Conservation (phyloP, 2,329 filamentous ascomycete genomes). For the Sporothrix humicola region DNA sequence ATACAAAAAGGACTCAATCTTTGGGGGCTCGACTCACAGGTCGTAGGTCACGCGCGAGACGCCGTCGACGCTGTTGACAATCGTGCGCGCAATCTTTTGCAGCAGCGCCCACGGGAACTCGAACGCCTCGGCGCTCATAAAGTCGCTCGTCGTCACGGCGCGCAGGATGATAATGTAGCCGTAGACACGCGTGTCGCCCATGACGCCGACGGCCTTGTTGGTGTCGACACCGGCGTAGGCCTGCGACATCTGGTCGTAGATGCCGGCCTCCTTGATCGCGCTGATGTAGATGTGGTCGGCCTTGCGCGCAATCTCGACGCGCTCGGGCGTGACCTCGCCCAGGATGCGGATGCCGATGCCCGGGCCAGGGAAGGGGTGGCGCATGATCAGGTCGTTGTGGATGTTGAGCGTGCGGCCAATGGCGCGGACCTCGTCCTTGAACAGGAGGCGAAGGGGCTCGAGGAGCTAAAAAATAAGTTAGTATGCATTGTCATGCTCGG, state of each 20-base stretch:
- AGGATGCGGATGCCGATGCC: conserved; percentile 78
- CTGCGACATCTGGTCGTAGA: conserved; percentile 66
- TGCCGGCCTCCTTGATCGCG: conserved; percentile 72
- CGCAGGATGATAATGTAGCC: conserved; percentile 46
- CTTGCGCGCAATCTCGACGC: conserved; percentile 77
- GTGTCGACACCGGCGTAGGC: conserved; percentile 55
- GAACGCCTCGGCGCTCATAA: conserved; percentile 77
- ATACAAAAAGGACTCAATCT: no score
- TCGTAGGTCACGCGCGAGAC: conserved; percentile 75
- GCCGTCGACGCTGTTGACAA: conserved; percentile 77
- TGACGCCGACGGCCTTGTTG: conserved; percentile 51
- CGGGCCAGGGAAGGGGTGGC: conserved; percentile 54
- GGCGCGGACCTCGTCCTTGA: conserved; percentile 75
- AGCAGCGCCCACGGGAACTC: conserved; percentile 70
- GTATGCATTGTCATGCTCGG: neutral
- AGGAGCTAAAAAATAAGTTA: conserved; percentile 65
- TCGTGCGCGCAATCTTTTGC: conserved; percentile 67
- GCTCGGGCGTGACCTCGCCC: conserved; percentile 80
- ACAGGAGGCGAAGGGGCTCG: conserved; percentile 78
- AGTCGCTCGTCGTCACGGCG: conserved; percentile 60
- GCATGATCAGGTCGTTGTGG: conserved; percentile 74
- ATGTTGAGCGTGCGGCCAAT: conserved; percentile 74
- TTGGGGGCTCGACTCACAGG: no score
- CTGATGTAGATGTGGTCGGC: conserved; percentile 80
- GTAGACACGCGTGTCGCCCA: conserved; percentile 47